A percentile compares a stretch with the other conserved stretches of the same genome.
Conservation (phyloP, 2,329 filamentous ascomycete species). For the Talaromyces marneffei region DNA sequence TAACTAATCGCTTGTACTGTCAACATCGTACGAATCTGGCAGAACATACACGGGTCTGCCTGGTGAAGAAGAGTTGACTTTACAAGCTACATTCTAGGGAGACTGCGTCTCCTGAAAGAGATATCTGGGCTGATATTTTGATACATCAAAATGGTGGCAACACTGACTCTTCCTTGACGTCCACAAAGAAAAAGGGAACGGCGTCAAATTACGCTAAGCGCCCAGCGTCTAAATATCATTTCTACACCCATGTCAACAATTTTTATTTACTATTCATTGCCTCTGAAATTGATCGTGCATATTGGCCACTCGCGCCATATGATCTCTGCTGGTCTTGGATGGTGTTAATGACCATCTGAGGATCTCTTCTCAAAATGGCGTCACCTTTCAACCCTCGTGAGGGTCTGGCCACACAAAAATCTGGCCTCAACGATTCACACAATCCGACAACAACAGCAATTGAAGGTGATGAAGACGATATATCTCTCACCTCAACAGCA, state of each 20-base stretch:
- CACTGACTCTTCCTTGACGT: neutral
- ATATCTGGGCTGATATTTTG: neutral
- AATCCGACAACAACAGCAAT: neutral
- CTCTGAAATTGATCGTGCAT: neutral
- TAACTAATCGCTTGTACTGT: neutral
- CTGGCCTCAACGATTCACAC: neutral
- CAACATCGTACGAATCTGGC: neutral
- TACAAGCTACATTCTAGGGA: neutral
- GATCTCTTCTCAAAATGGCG: neutral
- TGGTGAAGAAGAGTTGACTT: neutral
- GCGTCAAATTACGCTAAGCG: neutral
- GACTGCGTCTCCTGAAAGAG: neutral
- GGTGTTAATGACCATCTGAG: neutral
- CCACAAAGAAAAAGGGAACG: neutral
- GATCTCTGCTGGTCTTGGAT: neutral
- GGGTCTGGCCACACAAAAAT: neutral
- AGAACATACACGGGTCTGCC: neutral
- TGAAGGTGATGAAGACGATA: conserved; percentile 43
- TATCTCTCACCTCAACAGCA: conserved; percentile 54
- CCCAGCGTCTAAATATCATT: neutral
- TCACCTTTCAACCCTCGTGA: neutral
- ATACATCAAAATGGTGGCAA: neutral
- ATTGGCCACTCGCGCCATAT: neutral
- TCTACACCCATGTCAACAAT: neutral
- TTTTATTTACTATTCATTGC: neutral